Base-by-base conservation (phyloP, 495 filamentous ascomycete species). In the Penicillium nucicola region DNA sequence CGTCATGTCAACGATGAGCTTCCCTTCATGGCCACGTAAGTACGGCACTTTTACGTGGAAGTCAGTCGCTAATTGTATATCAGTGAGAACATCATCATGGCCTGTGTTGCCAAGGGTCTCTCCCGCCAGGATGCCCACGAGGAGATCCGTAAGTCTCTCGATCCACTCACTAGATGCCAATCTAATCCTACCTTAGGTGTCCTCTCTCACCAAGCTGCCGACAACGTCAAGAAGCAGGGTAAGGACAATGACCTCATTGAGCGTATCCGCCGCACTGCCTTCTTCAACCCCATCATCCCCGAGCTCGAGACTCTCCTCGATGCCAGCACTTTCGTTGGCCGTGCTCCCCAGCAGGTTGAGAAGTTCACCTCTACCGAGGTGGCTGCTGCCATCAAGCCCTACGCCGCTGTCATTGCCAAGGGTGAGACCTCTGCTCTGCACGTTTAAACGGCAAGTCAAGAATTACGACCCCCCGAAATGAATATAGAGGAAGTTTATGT, bases 121-220 rank as follows among this genome's bases (percentile, higher is more conserved):
- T 89, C 83, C 34, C 78, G 95, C 42, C 93, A 98, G 65, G 88
- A 96, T 19, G 87, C 93, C 3, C 95, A 98, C 66, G 93, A 97
- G 73, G 76, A 90, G 62, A 90, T 97, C 51, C 76, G 77, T 67
- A 68, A 52, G 56, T 66, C 37, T 19, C 33, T 10, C 4, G 2
- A 4, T 20, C 19, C 22, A 37, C 15, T 20, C 37, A 12, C 14
- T 10, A 18, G 41, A 39, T 18, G 13, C 11, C 14, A 9, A 42
- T 41, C 41, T 50, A 54, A 47, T n/a, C 20, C 44, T 30, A 30
- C 11, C 13, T 31, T 31, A 71, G 83, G 88, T 48, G 87, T 96
- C 12, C 77, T 97, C 50, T 88, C 83, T n/a, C 91, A 92, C 68
- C 76, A 97, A 72, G 91, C 93, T 4, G 79, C 78, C 52, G 77